A percentile compares a stretch with the other conserved stretches of the same genome.
phyloP scores from a whole-genome alignment of 2,329 filamentous ascomycete species.

The Dothidotthia symphoricarpi region DNA sequence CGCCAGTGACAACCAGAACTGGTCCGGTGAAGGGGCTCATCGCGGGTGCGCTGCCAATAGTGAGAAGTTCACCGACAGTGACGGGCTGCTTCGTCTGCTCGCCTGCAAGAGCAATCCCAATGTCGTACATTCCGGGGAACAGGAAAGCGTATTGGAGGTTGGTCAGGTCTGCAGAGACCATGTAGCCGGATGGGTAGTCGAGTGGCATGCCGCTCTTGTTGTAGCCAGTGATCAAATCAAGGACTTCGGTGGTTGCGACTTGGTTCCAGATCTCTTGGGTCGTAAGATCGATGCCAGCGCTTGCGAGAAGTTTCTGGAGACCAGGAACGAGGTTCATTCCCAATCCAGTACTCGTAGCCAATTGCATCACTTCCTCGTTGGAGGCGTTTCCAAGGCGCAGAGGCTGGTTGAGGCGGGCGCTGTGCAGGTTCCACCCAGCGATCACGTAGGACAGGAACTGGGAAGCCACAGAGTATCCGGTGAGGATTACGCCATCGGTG shows the following conservation, averaged over 20 bases:
- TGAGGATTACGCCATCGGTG: slow-evolving; percentile 60
- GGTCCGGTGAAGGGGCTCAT: slow-evolving; percentile 51
- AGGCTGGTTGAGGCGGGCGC: slow-evolving; percentile 46
- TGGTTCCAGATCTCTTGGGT: slow-evolving; percentile 28
- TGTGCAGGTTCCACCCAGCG: slow-evolving; percentile 50
- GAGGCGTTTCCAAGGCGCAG: slow-evolving; percentile 41
- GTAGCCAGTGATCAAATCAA: slow-evolving; percentile 30
- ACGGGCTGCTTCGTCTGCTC: slow-evolving; percentile 56
- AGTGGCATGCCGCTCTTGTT: slow-evolving; percentile 24
- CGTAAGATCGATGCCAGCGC: slow-evolving; percentile 13
- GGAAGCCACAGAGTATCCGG: slow-evolving; percentile 56
- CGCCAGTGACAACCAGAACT: slow-evolving; percentile 59
- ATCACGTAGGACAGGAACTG: slow-evolving; percentile 47
- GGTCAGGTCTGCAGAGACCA: slow-evolving; percentile 49
- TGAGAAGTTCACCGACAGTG: slow-evolving; percentile 59
- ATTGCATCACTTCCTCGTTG: slow-evolving; percentile 7
- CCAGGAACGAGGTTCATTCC: slow-evolving; percentile 12
- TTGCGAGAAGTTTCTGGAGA: slow-evolving; percentile 19
- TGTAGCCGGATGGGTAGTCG: slow-evolving; percentile 52
- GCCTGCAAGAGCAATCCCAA: slow-evolving; percentile 50
- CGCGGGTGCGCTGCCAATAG: slow-evolving; percentile 46
- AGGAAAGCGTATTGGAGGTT: slow-evolving; percentile 54
- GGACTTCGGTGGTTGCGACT: slow-evolving; percentile 31
- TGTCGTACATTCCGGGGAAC: slow-evolving; percentile 55
- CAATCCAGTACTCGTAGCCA: slow-evolving; percentile 12